Conservation (phyloP, 352 stramenopile genomes). For the Globisporangium middletonii region DNA sequence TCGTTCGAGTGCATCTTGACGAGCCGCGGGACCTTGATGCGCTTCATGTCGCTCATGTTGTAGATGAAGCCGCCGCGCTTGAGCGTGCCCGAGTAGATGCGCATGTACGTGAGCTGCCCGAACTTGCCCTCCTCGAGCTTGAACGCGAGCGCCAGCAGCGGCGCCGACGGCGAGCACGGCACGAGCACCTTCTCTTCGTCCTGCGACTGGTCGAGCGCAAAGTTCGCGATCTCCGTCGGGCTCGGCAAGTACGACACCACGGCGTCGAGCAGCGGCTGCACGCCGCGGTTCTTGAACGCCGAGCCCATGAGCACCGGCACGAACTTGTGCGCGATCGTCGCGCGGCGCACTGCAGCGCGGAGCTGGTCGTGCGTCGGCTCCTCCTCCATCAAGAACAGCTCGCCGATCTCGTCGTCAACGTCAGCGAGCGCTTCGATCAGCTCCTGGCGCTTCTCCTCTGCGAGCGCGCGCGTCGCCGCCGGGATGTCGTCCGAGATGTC, state of each 20-base stretch:
- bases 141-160: conserved; percentile 97
- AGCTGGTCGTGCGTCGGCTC: conserved; percentile 89
- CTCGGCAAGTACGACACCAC: conserved; percentile 96
- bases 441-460: conserved; percentile 89
- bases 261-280: conserved; percentile 98
- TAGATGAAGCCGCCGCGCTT: conserved; percentile 86
- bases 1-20: conserved; percentile 99
- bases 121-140: conserved; percentile 99
- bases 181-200: conserved; percentile 89
- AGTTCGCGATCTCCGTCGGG: conserved; percentile 94
- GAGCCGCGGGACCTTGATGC: conserved; percentile 95
- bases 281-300: conserved; percentile 96
- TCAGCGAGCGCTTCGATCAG: conserved; percentile 95
- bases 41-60: conserved; percentile 88
- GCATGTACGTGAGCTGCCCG: conserved; percentile 99
- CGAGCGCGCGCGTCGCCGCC: conserved; percentile 69
- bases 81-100: conserved; percentile 85
- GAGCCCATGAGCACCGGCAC: conserved; percentile 99
- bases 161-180: conserved; percentile 81
- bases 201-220: conserved; percentile 92
- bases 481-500: conserved; percentile 90
- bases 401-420: conserved; percentile 97
- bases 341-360: conserved; percentile 91
- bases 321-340: conserved; percentile 96
- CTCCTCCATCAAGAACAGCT: conserved; percentile 99